Evolutionary conservation across 306 rosid genomes (phyloP).

Genomic region (Dalbergia oliveri): DNA sequence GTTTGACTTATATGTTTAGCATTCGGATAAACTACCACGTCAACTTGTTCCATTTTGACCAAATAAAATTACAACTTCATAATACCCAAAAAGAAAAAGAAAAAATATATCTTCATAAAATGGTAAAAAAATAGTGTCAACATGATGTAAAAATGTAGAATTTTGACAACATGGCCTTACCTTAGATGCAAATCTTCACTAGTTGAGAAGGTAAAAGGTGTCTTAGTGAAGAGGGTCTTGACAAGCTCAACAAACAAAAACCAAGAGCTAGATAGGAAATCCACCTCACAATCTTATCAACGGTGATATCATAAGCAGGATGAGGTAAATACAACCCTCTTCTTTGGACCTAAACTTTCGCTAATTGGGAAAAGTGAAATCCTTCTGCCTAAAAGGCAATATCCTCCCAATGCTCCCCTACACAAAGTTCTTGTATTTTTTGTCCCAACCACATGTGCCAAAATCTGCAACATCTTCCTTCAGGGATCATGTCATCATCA

Average conservation of each 20-base stretch:
- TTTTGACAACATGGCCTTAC: constrained; percentile 44
- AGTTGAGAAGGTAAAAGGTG: constrained; percentile 92
- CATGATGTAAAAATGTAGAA: constrained; percentile 23
- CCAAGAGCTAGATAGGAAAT: constrained; percentile 98
- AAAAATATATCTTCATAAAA: background rate
- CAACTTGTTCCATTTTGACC: constrained; percentile 5
- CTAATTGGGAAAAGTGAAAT: constrained; percentile 91
- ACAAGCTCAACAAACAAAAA: constrained; percentile 85
- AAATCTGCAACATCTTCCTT: constrained; percentile 85
- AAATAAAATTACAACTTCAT: constrained; percentile 15
- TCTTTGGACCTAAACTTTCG: constrained; percentile 91
- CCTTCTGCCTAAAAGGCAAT: constrained; percentile 92
- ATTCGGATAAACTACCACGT: constrained; percentile 21
- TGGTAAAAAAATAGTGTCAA: background rate
- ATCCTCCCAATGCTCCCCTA: constrained; percentile 96
- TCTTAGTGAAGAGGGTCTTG: constrained; percentile 81
- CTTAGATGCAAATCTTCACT: constrained; percentile 99
- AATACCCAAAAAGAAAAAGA: background rate
- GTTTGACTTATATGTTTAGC: constrained; percentile 47
- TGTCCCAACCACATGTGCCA: constrained; percentile 88
- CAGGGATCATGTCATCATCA: constrained; percentile 98
- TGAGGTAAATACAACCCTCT: constrained; percentile 94
- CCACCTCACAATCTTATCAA: constrained; percentile 93
- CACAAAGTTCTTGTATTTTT: constrained; percentile 82
- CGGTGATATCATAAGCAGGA: constrained; percentile 92